phyloP scores from a whole-genome alignment of 306 rosid species.

The Trifolium pratense region DNA sequence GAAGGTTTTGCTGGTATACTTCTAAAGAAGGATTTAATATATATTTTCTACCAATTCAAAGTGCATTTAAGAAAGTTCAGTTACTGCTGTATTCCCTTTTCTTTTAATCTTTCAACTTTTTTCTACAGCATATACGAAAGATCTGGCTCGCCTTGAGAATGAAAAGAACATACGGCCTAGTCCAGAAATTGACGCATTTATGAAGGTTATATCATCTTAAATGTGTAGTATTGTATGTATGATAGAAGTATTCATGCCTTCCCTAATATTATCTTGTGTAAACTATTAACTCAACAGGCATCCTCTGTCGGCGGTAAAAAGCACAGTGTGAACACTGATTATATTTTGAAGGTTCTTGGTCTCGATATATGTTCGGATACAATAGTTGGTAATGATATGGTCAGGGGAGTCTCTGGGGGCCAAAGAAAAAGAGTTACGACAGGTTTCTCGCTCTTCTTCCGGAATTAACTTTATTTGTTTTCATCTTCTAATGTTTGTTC shows the following conservation, averaged over 20 bases:
- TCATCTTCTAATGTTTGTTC: constrained; percentile 4
- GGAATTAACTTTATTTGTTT: constrained; percentile 16
- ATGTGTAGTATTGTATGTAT: constrained; percentile 7
- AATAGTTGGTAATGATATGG: constrained; percentile 81
- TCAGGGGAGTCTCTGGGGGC: constrained; percentile 90
- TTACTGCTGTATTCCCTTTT: constrained; percentile 2
- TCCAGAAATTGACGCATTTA: constrained; percentile 85
- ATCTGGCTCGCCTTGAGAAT: constrained; percentile 56
- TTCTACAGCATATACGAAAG: constrained; percentile 55
- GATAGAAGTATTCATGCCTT: constrained; percentile 2
- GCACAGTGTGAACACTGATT: constrained; percentile 81
- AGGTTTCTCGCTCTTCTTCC: constrained; percentile 52
- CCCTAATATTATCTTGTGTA: not conserved
- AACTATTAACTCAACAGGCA: constrained; percentile 62
- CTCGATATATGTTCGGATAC: constrained; percentile 89
- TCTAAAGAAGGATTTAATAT: not conserved
- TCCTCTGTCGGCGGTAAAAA: constrained; percentile 79
- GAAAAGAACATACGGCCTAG: constrained; percentile 72
- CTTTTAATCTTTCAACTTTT: not conserved
- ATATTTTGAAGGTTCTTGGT: constrained; percentile 81
- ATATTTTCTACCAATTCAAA: no score
- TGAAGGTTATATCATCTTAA: constrained; percentile 66
- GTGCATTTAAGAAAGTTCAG: constrained; percentile 8
- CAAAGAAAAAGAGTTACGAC: constrained; percentile 92
- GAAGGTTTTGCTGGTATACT: constrained; percentile 72